Evolutionary conservation across 352 stramenopile species (phyloP), one percentile per base, ranked within the genome.

Genomic region (Phytophthora brassicae): DNA sequence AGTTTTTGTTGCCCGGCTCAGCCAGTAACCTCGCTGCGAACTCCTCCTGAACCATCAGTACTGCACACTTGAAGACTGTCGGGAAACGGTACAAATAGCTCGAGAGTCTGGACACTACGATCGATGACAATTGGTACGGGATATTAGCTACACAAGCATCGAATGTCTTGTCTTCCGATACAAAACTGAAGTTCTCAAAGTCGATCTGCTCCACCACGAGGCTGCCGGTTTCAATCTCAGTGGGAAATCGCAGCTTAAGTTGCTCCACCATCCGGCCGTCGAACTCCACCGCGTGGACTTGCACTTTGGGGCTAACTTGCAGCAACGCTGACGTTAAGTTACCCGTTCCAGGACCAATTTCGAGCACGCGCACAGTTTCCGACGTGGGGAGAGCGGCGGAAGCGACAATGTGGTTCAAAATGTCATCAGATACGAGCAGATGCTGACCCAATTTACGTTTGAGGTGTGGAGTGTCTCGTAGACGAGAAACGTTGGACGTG

Each of bases 111-210:
- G 77, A 88, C 39, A 96, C 72, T 48, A 96, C 80, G 19, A 92
- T 67, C 1, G 87, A 96, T 54, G 85, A 94, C 36, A 96, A 75
- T 36, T 96, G 81, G 66, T 96, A 96, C 60, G 87, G 87, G 35
- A 96, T 91, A 56, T 96, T 96, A 45, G 87, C 87, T 5, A 94
- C 85, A 19, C 82, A 92, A 29, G 81, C 81, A 56, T 94, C 81
- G 28, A 92, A 81, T 14, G 50, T 56, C 17, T 41, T 52, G 4
- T 60, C 43, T 4, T 63, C 51, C 12, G 23, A 0, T 45, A 41
- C 56, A 39, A 72, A 74, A 16, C 61, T 59, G 29, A 86, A 82
- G 44, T 68, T 60, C 20, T 82, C 74, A 47, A 82, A 84, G 60
- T 84, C 70, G 13, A 47, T 68, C 39, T 78, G 71, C 22, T 84